A percentile compares a stretch with the other conserved stretches of the same genome.
These are phyloP conservation scores for Platanthera guangdongensis DNA, from an alignment of 106 monocot genomes.

Conservation along the genomic window DNA sequence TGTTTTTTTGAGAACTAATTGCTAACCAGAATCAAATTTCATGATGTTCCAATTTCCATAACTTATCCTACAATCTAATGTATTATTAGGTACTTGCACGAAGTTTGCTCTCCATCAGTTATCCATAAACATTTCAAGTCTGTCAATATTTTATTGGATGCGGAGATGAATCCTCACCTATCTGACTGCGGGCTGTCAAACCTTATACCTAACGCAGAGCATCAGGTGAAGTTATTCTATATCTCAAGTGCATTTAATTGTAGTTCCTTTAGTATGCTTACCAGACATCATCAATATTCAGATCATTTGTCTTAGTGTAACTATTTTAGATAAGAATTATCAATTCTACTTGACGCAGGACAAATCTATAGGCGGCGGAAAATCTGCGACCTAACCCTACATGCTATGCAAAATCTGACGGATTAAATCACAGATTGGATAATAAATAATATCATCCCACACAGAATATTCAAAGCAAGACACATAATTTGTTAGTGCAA, in stretches of 20 bases:
- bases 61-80: background rate
- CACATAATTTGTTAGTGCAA: too few relatives aligned
- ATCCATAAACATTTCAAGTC: slow-evolving; percentile 76
- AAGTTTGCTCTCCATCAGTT: slow-evolving; percentile 62
- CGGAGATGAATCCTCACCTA: slow-evolving; percentile 64
- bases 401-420: too few relatives aligned
- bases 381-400: too few relatives aligned
- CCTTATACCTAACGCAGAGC: slow-evolving; percentile 41
- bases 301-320: too few relatives aligned
- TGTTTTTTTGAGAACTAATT: too few relatives aligned
- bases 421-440: too few relatives aligned
- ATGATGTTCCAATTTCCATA: background rate
- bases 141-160: slow-evolving; percentile 66
- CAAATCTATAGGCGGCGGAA: too few relatives aligned
- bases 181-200: slow-evolving; percentile 59
- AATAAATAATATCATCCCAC: too few relatives aligned
- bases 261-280: slow-evolving; percentile 2
- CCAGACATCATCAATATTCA: too few relatives aligned
- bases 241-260: background rate
- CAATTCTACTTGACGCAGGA: too few relatives aligned
- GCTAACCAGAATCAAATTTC: background rate
- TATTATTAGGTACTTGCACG: slow-evolving; percentile 59
- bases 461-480: too few relatives aligned
- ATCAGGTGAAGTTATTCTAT: slow-evolving; percentile 30
- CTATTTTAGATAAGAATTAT: too few relatives aligned